phyloP scores from a whole-genome alignment of 2,329 filamentous ascomycete species.

The Claviceps maximensis region DNA sequence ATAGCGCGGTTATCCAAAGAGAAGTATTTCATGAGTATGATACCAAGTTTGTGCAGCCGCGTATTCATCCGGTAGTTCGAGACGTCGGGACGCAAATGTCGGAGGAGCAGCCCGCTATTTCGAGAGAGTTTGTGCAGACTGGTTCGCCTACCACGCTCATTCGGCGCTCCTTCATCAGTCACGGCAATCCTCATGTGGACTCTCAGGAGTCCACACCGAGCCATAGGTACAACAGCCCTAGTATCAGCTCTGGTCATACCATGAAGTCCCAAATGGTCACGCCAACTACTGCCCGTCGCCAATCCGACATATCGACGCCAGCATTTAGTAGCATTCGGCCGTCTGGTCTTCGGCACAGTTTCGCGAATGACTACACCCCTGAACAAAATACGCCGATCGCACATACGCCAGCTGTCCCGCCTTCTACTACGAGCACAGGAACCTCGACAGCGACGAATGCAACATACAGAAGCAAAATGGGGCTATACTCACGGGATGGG shows the following conservation, averaged over 20 bases:
- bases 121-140: conserved; percentile 30
- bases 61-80: conserved; percentile 65
- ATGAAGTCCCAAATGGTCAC: conserved; percentile 23
- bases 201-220: conserved; percentile 37
- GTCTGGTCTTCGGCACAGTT: conserved; percentile 18
- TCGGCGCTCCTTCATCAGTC: conserved; percentile 64
- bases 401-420: conserved; percentile 13
- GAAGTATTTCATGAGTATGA: conserved; percentile 95
- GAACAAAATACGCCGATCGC: not conserved
- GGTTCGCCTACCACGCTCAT: conserved; percentile 49
- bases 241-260: conserved; percentile 14
- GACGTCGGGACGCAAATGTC: conserved; percentile 72
- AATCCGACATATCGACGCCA: conserved; percentile 22
- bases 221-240: conserved; percentile 5
- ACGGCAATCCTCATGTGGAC: conserved; percentile 70
- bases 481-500: conserved; percentile 65
- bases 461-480: conserved; percentile 58
- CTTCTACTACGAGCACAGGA: conserved; percentile 9
- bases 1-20: conserved; percentile 70
- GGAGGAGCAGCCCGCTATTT: conserved; percentile 27
- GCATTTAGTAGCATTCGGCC: conserved; percentile 16
- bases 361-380: conserved; percentile 19
- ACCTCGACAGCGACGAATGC: conserved; percentile 14
- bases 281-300: conserved; percentile 2
- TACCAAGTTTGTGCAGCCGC: conserved; percentile 85